Evolutionary conservation across 176 grass and related monocot species (phyloP).

Genomic region (Cocos nucifera): DNA sequence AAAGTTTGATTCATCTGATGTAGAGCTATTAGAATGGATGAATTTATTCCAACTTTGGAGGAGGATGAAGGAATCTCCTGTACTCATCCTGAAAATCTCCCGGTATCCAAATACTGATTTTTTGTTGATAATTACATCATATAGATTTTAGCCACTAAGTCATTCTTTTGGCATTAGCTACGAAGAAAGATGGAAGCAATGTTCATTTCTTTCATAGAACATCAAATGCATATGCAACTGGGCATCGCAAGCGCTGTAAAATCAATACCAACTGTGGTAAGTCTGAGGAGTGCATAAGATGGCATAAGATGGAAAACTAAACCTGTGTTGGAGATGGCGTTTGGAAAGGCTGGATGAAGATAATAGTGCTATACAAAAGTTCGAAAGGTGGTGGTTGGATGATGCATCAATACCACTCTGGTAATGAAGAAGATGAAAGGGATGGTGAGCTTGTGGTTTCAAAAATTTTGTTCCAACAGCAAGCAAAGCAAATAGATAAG

Average conservation of each 20-base stretch:
- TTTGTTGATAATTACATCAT: background rate
- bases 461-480: conserved; percentile 59
- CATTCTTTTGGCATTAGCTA: conserved; percentile 26
- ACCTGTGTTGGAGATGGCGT: conserved; percentile 38
- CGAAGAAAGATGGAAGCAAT: conserved; percentile 54
- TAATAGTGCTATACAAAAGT: conserved; percentile 78
- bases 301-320: conserved; percentile 93
- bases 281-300: conserved; percentile 46
- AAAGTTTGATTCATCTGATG: conserved; percentile 85
- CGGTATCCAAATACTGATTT: conserved; percentile 31
- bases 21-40: conserved; percentile 65
- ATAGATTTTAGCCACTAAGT: background rate
- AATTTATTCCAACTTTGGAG: conserved; percentile 72
- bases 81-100: conserved; percentile 80
- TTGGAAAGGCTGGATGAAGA: conserved; percentile 84
- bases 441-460: conserved; percentile 59
- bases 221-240: conserved; percentile 66
- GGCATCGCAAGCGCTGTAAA: conserved; percentile 63
- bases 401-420: conserved; percentile 93
- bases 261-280: conserved; percentile 10
- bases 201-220: conserved; percentile 72
- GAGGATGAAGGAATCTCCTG: conserved; percentile 70
- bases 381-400: conserved; percentile 43
- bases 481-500: conserved; percentile 30
- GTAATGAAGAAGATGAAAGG: conserved; percentile 56